These are phyloP conservation scores for Lentinus brumalis DNA, from an alignment of 768 basidiomycete genomes.

Conservation along the genomic window DNA sequence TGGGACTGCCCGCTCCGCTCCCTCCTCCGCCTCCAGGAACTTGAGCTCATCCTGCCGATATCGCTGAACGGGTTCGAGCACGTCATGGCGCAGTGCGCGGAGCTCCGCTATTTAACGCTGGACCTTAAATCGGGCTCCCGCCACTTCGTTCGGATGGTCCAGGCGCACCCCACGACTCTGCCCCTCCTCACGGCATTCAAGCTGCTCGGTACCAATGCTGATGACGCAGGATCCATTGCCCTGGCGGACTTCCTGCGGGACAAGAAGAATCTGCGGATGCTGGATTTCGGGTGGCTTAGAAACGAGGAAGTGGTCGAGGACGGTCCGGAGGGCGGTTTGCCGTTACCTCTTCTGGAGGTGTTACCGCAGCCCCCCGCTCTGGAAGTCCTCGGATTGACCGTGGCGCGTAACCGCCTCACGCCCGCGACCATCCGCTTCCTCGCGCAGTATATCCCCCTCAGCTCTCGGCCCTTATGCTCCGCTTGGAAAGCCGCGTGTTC, in stretches of 20 bases:
- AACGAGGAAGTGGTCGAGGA: too few species aligned
- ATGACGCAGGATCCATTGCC: too few species aligned
- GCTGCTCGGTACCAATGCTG: not conserved
- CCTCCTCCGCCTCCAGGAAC: slow-evolving; percentile 7
- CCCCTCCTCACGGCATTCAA: slow-evolving; percentile 13
- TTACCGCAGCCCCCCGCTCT: not conserved
- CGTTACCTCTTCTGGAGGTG: not conserved
- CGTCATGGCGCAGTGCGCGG: slow-evolving; percentile 8
- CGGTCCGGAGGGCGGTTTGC: too few species aligned
- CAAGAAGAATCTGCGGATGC: too few species aligned
- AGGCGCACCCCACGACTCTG: not conserved
- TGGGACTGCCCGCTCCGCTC: slow-evolving; percentile 1
- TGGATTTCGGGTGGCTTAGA: too few species aligned
- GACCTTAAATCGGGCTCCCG: not conserved
- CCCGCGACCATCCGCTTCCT: not conserved
- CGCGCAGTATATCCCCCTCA: not conserved
- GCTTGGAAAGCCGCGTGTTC: not conserved
- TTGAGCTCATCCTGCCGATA: not conserved
- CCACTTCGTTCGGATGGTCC: not conserved
- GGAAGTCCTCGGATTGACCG: not conserved
- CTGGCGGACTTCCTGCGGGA: too few species aligned
- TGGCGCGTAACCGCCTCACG: not conserved
- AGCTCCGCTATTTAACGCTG: slow-evolving; percentile 3
- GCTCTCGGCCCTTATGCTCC: not conserved
- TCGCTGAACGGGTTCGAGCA: not conserved